Conservation (phyloP, 371 early-diverging fungal species). For the Apophysomyces elegans region DNA sequence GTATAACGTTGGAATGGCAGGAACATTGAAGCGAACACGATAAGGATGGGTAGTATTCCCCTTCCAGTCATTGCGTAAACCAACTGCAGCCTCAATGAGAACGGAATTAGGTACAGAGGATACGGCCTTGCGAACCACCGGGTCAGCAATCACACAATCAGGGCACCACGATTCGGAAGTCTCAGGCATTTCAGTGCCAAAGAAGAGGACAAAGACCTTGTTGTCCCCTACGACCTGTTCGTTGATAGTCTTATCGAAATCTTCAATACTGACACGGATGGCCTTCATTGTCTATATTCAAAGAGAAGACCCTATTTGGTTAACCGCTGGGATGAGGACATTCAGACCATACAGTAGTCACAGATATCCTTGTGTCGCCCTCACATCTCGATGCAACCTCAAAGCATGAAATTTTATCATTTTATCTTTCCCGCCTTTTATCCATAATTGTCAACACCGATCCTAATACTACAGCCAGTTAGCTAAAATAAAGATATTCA, state of each 20-base stretch:
- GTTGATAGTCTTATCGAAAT: slow-evolving; percentile 40
- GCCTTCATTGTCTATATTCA: slow-evolving; percentile 18
- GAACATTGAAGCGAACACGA: slow-evolving; percentile 49
- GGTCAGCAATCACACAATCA: slow-evolving; percentile 62
- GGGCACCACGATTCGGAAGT: slow-evolving; percentile 68
- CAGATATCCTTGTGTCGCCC: too few relatives aligned
- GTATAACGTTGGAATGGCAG: slow-evolving; percentile 61
- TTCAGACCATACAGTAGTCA: too few relatives aligned
- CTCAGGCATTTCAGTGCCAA: slow-evolving; percentile 43
- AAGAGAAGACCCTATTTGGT: not conserved
- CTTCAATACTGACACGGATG: slow-evolving; percentile 28
- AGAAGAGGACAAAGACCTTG: slow-evolving; percentile 49
- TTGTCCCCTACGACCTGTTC: slow-evolving; percentile 31
- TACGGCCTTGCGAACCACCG: slow-evolving; percentile 51
- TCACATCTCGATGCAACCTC: too few relatives aligned
- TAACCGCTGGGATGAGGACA: too few relatives aligned
- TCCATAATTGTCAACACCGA: too few relatives aligned
- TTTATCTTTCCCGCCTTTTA: too few relatives aligned
- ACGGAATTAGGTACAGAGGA: slow-evolving; percentile 42
- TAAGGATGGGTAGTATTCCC: slow-evolving; percentile 50
- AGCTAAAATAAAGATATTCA: too few relatives aligned
- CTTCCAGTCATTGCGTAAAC: slow-evolving; percentile 61
- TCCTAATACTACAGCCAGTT: too few relatives aligned
- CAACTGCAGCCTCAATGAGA: slow-evolving; percentile 58
- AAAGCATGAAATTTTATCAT: too few relatives aligned